These are phyloP conservation scores for Dendrobium officinale DNA, from an alignment of 106 monocot species.

Conservation along the genomic window DNA sequence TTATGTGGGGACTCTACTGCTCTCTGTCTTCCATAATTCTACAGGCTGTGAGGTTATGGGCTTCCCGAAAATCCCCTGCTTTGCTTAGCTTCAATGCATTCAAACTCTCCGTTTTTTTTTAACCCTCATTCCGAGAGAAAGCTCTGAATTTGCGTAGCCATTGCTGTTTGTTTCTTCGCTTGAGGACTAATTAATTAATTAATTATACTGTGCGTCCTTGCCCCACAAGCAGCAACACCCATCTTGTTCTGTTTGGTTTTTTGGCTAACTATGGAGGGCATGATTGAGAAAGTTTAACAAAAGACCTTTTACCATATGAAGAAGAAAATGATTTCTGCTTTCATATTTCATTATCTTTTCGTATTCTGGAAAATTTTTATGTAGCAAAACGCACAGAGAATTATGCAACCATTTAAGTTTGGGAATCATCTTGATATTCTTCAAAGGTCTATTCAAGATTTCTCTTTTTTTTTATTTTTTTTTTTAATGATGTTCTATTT, in stretches of 20 bases:
- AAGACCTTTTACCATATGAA: background rate
- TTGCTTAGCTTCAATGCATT: background rate
- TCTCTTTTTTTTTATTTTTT: too few species aligned
- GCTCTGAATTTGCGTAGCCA: background rate
- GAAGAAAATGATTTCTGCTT: background rate
- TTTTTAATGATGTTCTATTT: too few species aligned
- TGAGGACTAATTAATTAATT: background rate
- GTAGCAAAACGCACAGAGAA: too few species aligned
- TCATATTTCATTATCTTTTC: background rate
- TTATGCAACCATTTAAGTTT: too few species aligned
- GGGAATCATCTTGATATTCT: too few species aligned
- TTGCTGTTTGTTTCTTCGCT: background rate
- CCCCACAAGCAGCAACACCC: background rate
- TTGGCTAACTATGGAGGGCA: background rate
- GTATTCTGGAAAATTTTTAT: background rate
- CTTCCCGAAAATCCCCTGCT: background rate
- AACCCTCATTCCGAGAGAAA: background rate
- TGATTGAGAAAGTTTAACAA: conserved; percentile 1
- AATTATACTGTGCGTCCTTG: background rate
- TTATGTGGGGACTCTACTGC: conserved; percentile 1
- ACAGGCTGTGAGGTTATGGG: conserved; percentile 42
- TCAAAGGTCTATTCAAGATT: too few species aligned
- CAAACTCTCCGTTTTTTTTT: background rate
- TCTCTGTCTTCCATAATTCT: conserved; percentile 16
- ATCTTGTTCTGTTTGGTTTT: background rate